Evolutionary conservation across 2,329 filamentous ascomycete genomes (phyloP), one percentile per base, ranked within the genome.

Genomic region (Penicillium sp.): DNA sequence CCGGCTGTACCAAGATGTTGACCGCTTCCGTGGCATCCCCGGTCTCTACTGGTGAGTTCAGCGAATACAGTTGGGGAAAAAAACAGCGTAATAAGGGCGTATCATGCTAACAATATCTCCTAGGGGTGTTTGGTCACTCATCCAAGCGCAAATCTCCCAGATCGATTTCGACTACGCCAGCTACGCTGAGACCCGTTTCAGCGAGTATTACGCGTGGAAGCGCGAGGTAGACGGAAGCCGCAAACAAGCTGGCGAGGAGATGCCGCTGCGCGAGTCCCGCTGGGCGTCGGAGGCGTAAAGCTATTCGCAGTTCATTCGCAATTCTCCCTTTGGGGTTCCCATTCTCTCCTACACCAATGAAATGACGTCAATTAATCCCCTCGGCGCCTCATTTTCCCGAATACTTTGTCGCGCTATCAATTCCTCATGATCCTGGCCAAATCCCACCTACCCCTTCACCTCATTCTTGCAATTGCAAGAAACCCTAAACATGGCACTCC

Each of bases 81-180:
- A 34, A 6, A 2, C 1, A 19, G 4, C 7, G 4, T 2, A 7
- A 27, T 33, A 23, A 23, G 16, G 13, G 4, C 1, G n/a, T 33
- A 3, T 9, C 45, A 25, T 19, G 29, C 45, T 54, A 46, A 50
- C 9, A 23, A n/a, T 15, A 29, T 34, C 15, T 43, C 52, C 83
- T 73, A 91, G 89, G 92, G 94, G 94, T 25, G 91, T 97, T 57
- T 99, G 94, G 94, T 89, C 92, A 8, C 79, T 95, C 61, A 97
- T 99, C 63, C 94, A 99, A 79, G 90, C 92, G 2, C 90, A 86
- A 53, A 97, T 99, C 64, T 96, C 91, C 11, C 85, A 93, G 63
- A 99, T 99, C 68, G 90, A 97, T 71, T 99, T 99, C 70, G 92
- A 99, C 76, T 99, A 99, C 72, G 90, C 91, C 43, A 85, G 84